phyloP scores from a whole-genome alignment of 2,329 filamentous ascomycete genomes.

The Lithohypha guttulata region DNA sequence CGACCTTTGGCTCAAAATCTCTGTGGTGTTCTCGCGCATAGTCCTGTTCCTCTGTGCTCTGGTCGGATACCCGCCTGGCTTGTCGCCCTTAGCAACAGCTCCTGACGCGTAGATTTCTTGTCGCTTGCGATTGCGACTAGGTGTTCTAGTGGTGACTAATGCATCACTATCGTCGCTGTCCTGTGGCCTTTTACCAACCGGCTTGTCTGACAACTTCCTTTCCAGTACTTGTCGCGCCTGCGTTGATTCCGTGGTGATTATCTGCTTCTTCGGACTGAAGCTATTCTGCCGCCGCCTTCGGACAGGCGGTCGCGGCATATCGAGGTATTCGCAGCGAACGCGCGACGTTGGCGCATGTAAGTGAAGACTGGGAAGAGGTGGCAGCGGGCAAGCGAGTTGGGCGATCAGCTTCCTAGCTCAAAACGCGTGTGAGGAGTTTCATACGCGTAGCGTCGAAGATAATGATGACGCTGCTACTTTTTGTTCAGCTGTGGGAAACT shows the following conservation, averaged over 20 bases:
- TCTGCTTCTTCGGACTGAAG: slow-evolving; percentile 9
- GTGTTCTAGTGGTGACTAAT: slow-evolving; percentile 17
- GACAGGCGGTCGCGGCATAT: slow-evolving; percentile 20
- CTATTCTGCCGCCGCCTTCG: slow-evolving; percentile 15
- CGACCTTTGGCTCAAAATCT: slow-evolving; percentile 11
- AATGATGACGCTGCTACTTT: too few species aligned
- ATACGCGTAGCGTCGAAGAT: too few species aligned
- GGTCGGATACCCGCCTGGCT: slow-evolving; percentile 17
- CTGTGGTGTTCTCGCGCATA: slow-evolving; percentile 14
- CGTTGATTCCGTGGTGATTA: slow-evolving; percentile 9
- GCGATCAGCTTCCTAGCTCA: too few species aligned
- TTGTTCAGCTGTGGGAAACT: too few species aligned
- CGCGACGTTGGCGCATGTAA: too few species aligned
- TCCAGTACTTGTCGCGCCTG: slow-evolving; percentile 15
- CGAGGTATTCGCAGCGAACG: too few species aligned
- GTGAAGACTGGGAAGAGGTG: too few species aligned
- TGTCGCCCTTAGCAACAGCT: slow-evolving; percentile 17
- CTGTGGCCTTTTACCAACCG: slow-evolving; percentile 14
- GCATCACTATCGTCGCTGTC: slow-evolving; percentile 23
- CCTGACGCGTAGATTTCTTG: slow-evolving; percentile 22
- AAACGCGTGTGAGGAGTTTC: too few species aligned
- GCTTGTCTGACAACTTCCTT: slow-evolving; percentile 17
- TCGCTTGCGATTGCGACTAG: slow-evolving; percentile 10
- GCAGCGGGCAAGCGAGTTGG: too few species aligned
- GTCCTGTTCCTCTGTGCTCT: slow-evolving; percentile 17